Conservation (phyloP, 2,329 filamentous ascomycete species). For the Hypoxylon sp. region DNA sequence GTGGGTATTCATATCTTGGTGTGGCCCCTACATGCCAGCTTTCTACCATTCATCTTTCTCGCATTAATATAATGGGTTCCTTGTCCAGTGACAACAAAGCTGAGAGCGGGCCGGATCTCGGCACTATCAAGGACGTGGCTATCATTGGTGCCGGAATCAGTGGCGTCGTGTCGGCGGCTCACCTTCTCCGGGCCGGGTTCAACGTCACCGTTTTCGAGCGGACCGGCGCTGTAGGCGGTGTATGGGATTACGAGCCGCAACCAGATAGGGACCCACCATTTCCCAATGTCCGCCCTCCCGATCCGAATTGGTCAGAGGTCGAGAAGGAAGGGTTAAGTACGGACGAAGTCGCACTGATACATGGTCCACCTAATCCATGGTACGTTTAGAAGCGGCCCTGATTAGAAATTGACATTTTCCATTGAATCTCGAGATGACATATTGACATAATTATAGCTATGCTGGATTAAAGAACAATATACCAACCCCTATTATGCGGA, state of each 20-base stretch:
- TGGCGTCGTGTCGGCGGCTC: constrained; percentile 75
- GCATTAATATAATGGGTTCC: constrained; percentile 40
- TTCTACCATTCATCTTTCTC: neutral
- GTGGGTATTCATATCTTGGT: constrained; percentile 31
- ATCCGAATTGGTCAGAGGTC: constrained; percentile 46
- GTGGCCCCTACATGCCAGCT: constrained; percentile 5
- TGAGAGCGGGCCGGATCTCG: constrained; percentile 20
- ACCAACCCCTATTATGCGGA: constrained; percentile 69
- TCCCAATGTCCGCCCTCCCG: constrained; percentile 49
- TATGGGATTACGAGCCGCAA: constrained; percentile 75
- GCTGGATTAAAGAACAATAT: constrained; percentile 80
- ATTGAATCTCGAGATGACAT: neutral
- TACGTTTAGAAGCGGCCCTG: constrained; percentile 18
- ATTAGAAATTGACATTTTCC: neutral
- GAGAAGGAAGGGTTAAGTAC: constrained; percentile 44
- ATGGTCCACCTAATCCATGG: constrained; percentile 68
- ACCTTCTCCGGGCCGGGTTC: constrained; percentile 71
- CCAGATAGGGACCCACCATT: constrained; percentile 58
- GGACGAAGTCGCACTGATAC: constrained; percentile 56
- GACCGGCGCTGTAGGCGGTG: constrained; percentile 70
- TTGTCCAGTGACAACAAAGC: constrained; percentile 15
- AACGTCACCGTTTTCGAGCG: constrained; percentile 76
- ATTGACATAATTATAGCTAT: constrained; percentile 53
- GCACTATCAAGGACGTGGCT: constrained; percentile 61
- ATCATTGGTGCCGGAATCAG: constrained; percentile 76